Base-by-base conservation (phyloP, 2,329 filamentous ascomycete species). In the Exophiala bonariae region DNA sequence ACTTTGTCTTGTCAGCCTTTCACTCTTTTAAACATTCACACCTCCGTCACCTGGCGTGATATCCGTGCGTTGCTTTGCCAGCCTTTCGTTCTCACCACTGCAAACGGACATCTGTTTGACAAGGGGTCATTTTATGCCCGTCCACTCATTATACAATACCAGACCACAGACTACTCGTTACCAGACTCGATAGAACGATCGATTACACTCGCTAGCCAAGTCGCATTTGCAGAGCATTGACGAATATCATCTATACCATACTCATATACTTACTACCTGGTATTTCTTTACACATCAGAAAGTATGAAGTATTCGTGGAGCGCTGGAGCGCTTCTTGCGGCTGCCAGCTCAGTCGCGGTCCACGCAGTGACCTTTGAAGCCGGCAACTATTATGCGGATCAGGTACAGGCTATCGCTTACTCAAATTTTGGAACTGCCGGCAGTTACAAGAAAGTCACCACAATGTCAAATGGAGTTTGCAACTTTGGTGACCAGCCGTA, bases 331-430 rank as follows among this genome's bases (percentile, higher is more conserved):
- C 26, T 51, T 9, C 42, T 55, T 31, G 49, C 43, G 8, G 18
- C 47, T 23, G 49, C 45, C 41, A 33, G 45, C 18, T 32, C 43
- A 30, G 49, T 41, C 31, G 34, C 47, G 20, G 45, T 49, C 1
- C 41, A 42, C 33, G 41, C 44, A 20, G 31, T 38, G 14, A 40
- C 40, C 35, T 52, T 49, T 37, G 49, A 52, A 23, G 41, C 60
- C 18, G 80, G 80, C 51, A 88, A 87, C 66, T 83, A 69, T 70
- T 88, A 84, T 69, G 87, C 84, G 66, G 40, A 45, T 18, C 41
- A 49, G 28, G 83, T 89, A 47, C 68, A 77, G 47, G 78, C 82
- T 39, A 84, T 91, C 65, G 77, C 79, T n/a, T 90, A 89, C 66
- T 67, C 68, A 49, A 80, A 80, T 45, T 76, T 88, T 57, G 79